Evolutionary conservation across 139 green algal genomes (phyloP).

Genomic region (Ulvella scutata): DNA sequence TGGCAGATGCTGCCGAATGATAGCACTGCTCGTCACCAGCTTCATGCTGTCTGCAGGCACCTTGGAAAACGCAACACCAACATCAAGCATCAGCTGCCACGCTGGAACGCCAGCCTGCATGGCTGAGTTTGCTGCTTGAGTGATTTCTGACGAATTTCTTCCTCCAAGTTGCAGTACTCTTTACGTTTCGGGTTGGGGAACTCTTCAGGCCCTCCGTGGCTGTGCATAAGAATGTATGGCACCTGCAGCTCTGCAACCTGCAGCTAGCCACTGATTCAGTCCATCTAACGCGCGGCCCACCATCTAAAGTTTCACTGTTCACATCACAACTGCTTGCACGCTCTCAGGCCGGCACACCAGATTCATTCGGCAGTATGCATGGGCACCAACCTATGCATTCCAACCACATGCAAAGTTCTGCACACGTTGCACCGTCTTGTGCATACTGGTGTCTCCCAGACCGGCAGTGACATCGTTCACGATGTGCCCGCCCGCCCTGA

Average conservation of each 20-base stretch:
- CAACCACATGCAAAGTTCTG: not conserved
- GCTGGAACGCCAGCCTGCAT: conserved; percentile 53
- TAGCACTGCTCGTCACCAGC: conserved; percentile 38
- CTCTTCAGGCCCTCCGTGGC: conserved; percentile 63
- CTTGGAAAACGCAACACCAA: conserved; percentile 87
- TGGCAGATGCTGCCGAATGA: conserved; percentile 13
- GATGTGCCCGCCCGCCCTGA: conserved; percentile 68
- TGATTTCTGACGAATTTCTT: conserved; percentile 48
- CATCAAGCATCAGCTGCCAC: conserved; percentile 79
- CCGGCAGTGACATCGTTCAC: conserved; percentile 94
- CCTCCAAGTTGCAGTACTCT: conserved; percentile 38
- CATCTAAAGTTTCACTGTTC: not conserved
- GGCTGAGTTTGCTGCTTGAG: conserved; percentile 25
- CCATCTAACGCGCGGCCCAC: not conserved
- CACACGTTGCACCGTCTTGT: conserved; percentile 24
- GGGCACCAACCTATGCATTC: not conserved
- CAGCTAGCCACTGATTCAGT: not conserved
- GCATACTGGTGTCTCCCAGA: conserved; percentile 56
- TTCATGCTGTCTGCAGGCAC: conserved; percentile 34
- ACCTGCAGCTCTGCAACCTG: conserved; percentile 62
- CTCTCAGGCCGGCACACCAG: too few species aligned
- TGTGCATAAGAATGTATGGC: conserved; percentile 93
- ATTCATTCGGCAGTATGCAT: too few species aligned
- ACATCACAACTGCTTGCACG: not conserved
- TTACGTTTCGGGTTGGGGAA: conserved; percentile 55